phyloP scores from a whole-genome alignment of 805 yeast genomes.

The Pachysolen tannophilus region DNA sequence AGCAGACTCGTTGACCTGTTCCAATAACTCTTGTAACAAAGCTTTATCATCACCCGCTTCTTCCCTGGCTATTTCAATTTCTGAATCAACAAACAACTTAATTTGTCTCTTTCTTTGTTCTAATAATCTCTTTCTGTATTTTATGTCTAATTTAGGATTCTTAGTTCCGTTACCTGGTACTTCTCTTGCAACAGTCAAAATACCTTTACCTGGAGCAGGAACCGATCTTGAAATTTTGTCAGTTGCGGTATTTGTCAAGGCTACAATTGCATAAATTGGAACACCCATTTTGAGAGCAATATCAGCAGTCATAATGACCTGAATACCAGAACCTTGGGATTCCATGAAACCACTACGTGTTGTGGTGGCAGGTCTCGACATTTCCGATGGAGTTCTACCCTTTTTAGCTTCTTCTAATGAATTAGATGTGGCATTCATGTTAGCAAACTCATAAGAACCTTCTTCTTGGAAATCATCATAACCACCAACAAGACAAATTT shows the following conservation, averaged over 20 bases:
- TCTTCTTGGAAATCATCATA: constrained; percentile 99
- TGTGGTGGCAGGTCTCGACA: constrained; percentile 98
- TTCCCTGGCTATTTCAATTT: constrained; percentile 58
- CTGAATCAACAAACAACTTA: constrained; percentile 77
- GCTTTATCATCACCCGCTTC: constrained; percentile 52
- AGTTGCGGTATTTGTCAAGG: constrained; percentile 92
- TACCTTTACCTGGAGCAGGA: constrained; percentile 99
- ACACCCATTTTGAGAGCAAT: constrained; percentile 97
- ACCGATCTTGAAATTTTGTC: constrained; percentile 98
- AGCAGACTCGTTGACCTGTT: constrained; percentile 81
- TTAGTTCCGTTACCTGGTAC: constrained; percentile 72
- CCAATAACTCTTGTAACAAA: constrained; percentile 75
- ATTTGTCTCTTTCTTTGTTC: constrained; percentile 71
- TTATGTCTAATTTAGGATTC: constrained; percentile 77
- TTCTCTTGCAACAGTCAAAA: constrained; percentile 96
- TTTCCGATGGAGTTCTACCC: constrained; percentile 96
- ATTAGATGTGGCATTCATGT: constrained; percentile 98
- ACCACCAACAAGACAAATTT: constrained; percentile 96
- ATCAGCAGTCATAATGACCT: constrained; percentile 91
- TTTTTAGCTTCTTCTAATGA: constrained; percentile 80
- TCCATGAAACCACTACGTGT: constrained; percentile 98
- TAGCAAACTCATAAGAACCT: constrained; percentile 95
- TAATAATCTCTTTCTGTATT: constrained; percentile 91
- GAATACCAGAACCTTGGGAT: constrained; percentile 98
- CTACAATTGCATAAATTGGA: constrained; percentile 94